These are phyloP conservation scores for Teratosphaeriaceae sp. DNA, from an alignment of 2,329 filamentous ascomycete species.

Conservation along the genomic window DNA sequence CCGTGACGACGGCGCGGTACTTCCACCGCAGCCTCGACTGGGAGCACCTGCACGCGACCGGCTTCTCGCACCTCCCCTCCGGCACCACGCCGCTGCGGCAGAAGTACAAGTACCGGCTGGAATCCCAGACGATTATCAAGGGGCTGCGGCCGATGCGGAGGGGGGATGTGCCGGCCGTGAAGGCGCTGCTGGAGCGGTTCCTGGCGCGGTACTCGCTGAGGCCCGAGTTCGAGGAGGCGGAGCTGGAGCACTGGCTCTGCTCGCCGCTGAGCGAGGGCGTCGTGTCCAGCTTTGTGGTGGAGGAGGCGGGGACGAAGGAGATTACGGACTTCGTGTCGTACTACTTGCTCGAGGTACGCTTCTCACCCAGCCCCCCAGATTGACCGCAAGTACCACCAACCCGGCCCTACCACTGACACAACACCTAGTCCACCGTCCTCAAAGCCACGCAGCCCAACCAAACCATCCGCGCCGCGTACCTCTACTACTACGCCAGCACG, in stretches of 20 bases:
- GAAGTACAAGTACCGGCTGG: constrained; percentile 77
- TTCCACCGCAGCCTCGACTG: constrained; percentile 92
- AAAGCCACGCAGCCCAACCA: constrained; percentile 59
- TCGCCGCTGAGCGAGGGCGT: constrained; percentile 72
- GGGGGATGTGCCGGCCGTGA: constrained; percentile 70
- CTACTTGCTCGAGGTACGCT: constrained; percentile 67
- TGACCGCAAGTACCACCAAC: too few relatives aligned
- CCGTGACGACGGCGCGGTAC: constrained; percentile 89
- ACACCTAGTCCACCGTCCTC: constrained; percentile 73
- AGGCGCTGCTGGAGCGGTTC: constrained; percentile 69
- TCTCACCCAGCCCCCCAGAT: too few relatives aligned
- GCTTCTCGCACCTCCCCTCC: constrained; percentile 81
- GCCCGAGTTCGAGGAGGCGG: constrained; percentile 70
- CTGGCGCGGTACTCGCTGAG: constrained; percentile 75
- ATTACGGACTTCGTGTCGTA: constrained; percentile 98
- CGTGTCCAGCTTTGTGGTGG: constrained; percentile 90
- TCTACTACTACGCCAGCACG: constrained; percentile 95
- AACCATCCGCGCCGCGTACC: constrained; percentile 80
- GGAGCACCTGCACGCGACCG: constrained; percentile 91
- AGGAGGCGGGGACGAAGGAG: constrained; percentile 55
- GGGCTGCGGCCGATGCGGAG: constrained; percentile 75
- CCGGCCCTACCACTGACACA: neutral
- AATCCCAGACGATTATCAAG: constrained; percentile 58
- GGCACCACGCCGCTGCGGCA: constrained; percentile 82
- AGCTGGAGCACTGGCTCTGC: constrained; percentile 83